Evolutionary conservation across 202 grass and related monocot genomes (phyloP), one percentile per base, ranked within the genome.

Genomic region (Zizania palustris): DNA sequence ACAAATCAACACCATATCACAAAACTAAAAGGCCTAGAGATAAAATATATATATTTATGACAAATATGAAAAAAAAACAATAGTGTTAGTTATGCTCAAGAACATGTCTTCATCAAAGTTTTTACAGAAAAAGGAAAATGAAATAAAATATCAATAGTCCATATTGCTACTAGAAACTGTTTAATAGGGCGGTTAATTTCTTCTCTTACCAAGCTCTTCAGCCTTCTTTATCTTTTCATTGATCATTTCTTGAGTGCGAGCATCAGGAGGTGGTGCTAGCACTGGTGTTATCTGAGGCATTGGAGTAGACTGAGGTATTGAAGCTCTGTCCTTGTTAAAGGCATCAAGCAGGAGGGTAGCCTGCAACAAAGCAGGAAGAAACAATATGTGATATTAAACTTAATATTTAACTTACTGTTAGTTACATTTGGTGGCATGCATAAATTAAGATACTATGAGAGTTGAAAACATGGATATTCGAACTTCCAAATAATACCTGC

Each of bases 161-260:
- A 39, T 33, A 68, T 28, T 0, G 1, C 16, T 62, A 50, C n/a
- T 2, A 80, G 21, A 71, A 73, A 60, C 19, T 5, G 42, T 63
- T 44, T 70, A 28, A 28, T 28, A 28, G 28, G 2, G 28, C 2
- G n/a, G 34, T 56, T 4, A 58, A 8, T 10, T 15, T 45, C 46
- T 1, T 72, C 19, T 60, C 76, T 72, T 88, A 97, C 95, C 95
- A 56, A 98, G 95, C 63, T 92, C 89, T 87, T 98, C 91, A 78
- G 95, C 91, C 80, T 92, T 98, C 63, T 82, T 94, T 64, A 98
- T 83, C 72, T 98, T 98, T 69, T 98, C 95, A 81, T 98, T 92
- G 49, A 95, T 98, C 83, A 98, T 85, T 86, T 98, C 91, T 74
- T 98, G 91, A 77, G 95, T 98, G 60, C 79, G 89, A 71, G 89